phyloP scores from a whole-genome alignment of 1,284 basidiomycete genomes.

The Fomitopsis betulina region DNA sequence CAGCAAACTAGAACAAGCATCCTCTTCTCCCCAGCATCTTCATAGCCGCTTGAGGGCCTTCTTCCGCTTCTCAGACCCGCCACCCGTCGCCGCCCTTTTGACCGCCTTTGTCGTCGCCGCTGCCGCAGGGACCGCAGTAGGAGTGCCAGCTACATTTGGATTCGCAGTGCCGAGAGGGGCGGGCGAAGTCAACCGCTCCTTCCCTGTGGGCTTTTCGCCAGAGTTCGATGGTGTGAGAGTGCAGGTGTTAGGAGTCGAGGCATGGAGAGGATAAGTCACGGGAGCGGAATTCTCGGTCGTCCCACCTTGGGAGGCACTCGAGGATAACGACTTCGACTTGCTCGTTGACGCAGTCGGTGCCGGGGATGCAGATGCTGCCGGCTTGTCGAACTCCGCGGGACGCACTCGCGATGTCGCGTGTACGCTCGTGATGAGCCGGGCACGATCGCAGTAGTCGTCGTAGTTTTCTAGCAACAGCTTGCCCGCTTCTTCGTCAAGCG shows the following conservation, averaged over 20 bases:
- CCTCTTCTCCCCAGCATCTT: conserved; percentile 18
- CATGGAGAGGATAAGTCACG: conserved; percentile 25
- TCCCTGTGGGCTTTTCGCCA: conserved; percentile 40
- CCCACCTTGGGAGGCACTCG: conserved; percentile 14
- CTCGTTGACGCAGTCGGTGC: conserved; percentile 11
- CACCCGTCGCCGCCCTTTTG: conserved; percentile 58
- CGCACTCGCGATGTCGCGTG: conserved; percentile 71
- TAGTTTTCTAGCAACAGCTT: conserved; percentile 89
- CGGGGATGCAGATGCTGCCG: conserved; percentile 27
- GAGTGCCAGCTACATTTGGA: conserved; percentile 46
- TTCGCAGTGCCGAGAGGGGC: conserved; percentile 64
- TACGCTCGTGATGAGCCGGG: conserved; percentile 79
- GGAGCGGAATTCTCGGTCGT: conserved; percentile 23
- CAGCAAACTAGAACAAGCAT: conserved; percentile 3
- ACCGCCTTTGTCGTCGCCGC: conserved; percentile 50
- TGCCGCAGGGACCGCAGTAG: conserved; percentile 29
- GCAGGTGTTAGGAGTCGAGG: conserved; percentile 36
- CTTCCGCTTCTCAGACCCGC: conserved; percentile 70
- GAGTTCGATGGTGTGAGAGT: conserved; percentile 28
- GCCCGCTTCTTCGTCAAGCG: conserved; percentile 91
- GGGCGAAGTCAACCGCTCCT: conserved; percentile 57
- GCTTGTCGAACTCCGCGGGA: conserved; percentile 64
- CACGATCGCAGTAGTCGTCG: conserved; percentile 78
- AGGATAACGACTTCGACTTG: conserved; percentile 13
- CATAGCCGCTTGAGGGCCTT: conserved; percentile 78